Evolutionary conservation across 2,329 filamentous ascomycete genomes (phyloP).

Genomic region (Penicillium sp.): DNA sequence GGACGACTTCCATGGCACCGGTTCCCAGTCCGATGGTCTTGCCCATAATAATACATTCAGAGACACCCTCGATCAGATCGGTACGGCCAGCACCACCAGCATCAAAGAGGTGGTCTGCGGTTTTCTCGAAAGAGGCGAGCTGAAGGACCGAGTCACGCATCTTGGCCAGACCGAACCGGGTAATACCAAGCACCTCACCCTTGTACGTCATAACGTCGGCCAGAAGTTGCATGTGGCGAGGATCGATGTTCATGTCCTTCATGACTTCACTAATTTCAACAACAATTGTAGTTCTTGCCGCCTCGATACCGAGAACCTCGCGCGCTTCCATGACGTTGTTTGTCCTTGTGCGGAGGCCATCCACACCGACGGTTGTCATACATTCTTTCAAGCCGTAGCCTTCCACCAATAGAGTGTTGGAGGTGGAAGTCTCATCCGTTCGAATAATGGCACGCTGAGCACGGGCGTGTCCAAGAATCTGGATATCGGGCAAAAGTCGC

Average conservation of each 20-base stretch:
- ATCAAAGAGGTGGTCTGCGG: slow-evolving; percentile 94
- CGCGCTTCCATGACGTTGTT: slow-evolving; percentile 91
- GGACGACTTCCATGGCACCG: slow-evolving; percentile 85
- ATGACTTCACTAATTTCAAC: slow-evolving; percentile 86
- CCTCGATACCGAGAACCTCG: slow-evolving; percentile 91
- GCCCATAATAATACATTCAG: slow-evolving; percentile 97
- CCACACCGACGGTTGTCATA: slow-evolving; percentile 90
- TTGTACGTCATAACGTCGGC: slow-evolving; percentile 99
- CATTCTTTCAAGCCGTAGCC: slow-evolving; percentile 87
- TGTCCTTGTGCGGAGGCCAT: slow-evolving; percentile 70
- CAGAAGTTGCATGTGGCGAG: slow-evolving; percentile 94
- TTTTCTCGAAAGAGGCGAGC: slow-evolving; percentile 96
- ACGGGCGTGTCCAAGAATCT: slow-evolving; percentile 86
- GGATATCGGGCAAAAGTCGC: slow-evolving; percentile 75
- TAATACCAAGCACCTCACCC: slow-evolving; percentile 94
- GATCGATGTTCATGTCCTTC: slow-evolving; percentile 93
- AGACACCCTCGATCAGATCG: slow-evolving; percentile 89
- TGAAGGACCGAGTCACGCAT: slow-evolving; percentile 94
- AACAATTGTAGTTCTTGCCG: slow-evolving; percentile 84
- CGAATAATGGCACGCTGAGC: slow-evolving; percentile 86
- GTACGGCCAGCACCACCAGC: slow-evolving; percentile 89
- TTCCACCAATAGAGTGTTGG: slow-evolving; percentile 80
- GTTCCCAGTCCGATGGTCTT: slow-evolving; percentile 92
- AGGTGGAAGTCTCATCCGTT: slow-evolving; percentile 67
- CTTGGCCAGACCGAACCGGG: slow-evolving; percentile 91